A percentile compares a stretch with the other conserved stretches of the same genome.
These are phyloP conservation scores for Chimonanthus praecox DNA, from an alignment of 164 flowering plant species.

Conservation along the genomic window DNA sequence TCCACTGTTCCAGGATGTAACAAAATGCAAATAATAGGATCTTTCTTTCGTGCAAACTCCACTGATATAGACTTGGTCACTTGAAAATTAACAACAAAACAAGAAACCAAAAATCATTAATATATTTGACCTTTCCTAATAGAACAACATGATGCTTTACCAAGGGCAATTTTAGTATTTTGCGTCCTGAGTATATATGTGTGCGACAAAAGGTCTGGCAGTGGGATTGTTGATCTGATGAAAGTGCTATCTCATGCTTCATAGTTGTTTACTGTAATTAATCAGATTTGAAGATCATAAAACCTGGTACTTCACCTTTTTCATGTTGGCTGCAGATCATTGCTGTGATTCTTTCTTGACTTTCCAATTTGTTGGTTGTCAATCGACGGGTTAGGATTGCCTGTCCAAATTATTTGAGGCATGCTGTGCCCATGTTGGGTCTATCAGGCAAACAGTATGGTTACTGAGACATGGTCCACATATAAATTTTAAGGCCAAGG, in stretches of 20 bases:
- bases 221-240: background rate
- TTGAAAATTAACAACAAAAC: slow-evolving; percentile 13
- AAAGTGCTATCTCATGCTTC: too few relatives aligned
- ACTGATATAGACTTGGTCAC: slow-evolving; percentile 84
- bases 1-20: slow-evolving; percentile 96
- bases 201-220: background rate
- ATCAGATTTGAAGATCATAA: background rate
- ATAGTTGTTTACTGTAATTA: background rate
- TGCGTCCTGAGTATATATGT: background rate
- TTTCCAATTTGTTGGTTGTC: background rate
- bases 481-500: too few relatives aligned
- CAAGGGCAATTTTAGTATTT: background rate
- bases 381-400: background rate
- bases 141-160: background rate
- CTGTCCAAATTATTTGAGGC: background rate
- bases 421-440: background rate
- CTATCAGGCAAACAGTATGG: background rate
- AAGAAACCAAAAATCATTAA: too few relatives aligned
- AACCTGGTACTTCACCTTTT: background rate
- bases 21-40: slow-evolving; percentile 73
- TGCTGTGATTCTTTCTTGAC: background rate
- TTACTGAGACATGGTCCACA: background rate
- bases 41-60: slow-evolving; percentile 76
- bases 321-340: background rate
- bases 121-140: background rate